These are phyloP conservation scores for Phialocephala sp. DNA, from an alignment of 2,329 filamentous ascomycete genomes.

Conservation along the genomic window DNA sequence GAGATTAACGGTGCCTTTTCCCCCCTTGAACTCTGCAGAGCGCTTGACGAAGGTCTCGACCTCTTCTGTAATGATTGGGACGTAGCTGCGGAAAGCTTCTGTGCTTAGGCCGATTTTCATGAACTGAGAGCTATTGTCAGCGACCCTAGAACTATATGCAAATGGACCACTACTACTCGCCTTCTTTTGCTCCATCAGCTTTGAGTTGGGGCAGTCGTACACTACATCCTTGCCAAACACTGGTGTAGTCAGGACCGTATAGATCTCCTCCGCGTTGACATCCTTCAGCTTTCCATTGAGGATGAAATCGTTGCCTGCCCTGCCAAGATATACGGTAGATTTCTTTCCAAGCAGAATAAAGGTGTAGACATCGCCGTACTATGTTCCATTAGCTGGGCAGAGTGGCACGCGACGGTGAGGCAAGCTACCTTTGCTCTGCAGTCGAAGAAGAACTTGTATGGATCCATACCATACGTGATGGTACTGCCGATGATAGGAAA, in stretches of 20 bases:
- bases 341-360: conserved; percentile 88
- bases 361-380: conserved; percentile 91
- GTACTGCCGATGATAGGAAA: conserved; percentile 88
- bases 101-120: conserved; percentile 82
- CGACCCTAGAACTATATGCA: background rate
- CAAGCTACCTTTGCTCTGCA: conserved; percentile 72
- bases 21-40: conserved; percentile 68
- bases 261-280: conserved; percentile 89
- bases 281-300: conserved; percentile 90
- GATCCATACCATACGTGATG: conserved; percentile 92
- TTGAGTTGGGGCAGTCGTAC: conserved; percentile 88
- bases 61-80: conserved; percentile 78
- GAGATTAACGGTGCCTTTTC: conserved; percentile 73
- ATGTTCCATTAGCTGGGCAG: conserved; percentile 27
- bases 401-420: conserved; percentile 43
- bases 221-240: conserved; percentile 86
- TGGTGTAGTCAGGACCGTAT: conserved; percentile 74
- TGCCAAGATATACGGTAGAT: conserved; percentile 84
- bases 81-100: conserved; percentile 76
- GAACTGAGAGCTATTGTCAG: conserved; percentile 55
- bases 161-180: conserved; percentile 50
- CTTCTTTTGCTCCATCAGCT: conserved; percentile 97
- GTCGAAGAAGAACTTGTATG: conserved; percentile 81
- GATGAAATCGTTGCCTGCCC: conserved; percentile 87
- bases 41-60: conserved; percentile 75